Base-by-base conservation (phyloP, 169 alveolate genomes). In the Eimeria necatrix region DNA sequence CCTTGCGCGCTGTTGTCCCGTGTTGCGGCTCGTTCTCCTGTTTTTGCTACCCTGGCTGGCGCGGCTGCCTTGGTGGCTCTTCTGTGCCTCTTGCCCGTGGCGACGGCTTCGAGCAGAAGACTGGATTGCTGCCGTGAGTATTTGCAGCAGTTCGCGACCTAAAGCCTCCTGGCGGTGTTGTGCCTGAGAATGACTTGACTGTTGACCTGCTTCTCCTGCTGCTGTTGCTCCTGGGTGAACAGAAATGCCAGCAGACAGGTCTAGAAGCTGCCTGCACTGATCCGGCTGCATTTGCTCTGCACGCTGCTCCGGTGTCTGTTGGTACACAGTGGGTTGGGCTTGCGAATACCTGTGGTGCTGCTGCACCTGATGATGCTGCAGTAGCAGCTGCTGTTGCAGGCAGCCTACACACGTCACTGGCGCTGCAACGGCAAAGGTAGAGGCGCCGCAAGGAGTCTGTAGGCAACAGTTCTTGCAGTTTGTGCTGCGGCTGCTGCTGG, bases 301-400 rank as follows among this genome's bases (percentile, higher is more conserved):
- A 0, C 41, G 41, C 41, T n/a, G 81, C 53, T 26, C 53, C 81
- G 14, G n/a, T 51, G 4, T 9, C 52, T 71, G 81, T 51, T 32
- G 81, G 20, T 32, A 71, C 10, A 22, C 81, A 0, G 81, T 6
- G 4, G 26, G 81, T 70, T 49, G 87, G 18, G 26, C 61, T 24
- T 76, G 61, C 22, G 48, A 41, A 14, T 16, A 53, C 48, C n/a
- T 48, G 48, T 48, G 87, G 41, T 76, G 87, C 87, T 32, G 87
- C 87, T 41, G 10, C 46, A 41, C 61, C 4, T 46, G 46, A 20
- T 76, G 87, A 4, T 48, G 87, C 24, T 48, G 87, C 64, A 49
- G 64, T 32, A 76, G 18, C 56, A 48, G 64, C 41, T 76, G 87
- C 87, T 24, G 87, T 59, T 76, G 87, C 48, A 76, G 87, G 51